Conservation (phyloP, 768 basidiomycete genomes). For the Russula abietina region DNA sequence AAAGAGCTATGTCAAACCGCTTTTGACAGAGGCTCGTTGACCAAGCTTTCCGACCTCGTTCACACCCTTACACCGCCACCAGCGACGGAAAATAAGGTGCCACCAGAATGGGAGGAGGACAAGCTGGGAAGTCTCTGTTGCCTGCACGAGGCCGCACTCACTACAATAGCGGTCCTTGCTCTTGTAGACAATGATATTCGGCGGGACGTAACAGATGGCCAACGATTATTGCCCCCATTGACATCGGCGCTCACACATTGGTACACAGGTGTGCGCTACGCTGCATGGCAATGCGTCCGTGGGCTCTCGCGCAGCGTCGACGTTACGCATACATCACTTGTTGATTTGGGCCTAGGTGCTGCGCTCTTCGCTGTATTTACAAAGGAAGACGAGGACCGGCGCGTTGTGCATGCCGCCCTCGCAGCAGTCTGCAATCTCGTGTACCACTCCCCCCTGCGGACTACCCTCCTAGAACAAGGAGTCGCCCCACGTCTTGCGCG, state of each 20-base stretch:
- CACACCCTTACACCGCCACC: slow-evolving; percentile 46
- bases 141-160: slow-evolving; percentile 73
- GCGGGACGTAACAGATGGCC: slow-evolving; percentile 54
- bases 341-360: slow-evolving; percentile 75
- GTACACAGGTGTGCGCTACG: slow-evolving; percentile 72
- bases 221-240: slow-evolving; percentile 50
- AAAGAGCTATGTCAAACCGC: slow-evolving; percentile 59
- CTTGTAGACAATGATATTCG: slow-evolving; percentile 72
- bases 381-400: slow-evolving; percentile 54
- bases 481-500: slow-evolving; percentile 58
- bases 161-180: slow-evolving; percentile 63
- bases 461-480: slow-evolving; percentile 65
- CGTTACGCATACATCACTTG: slow-evolving; percentile 75
- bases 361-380: slow-evolving; percentile 56
- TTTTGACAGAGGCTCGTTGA: slow-evolving; percentile 61
- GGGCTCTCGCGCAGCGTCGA: slow-evolving; percentile 74
- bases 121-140: slow-evolving; percentile 53
- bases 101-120: slow-evolving; percentile 57
- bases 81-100: slow-evolving; percentile 31
- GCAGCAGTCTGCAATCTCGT: slow-evolving; percentile 81
- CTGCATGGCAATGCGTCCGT: slow-evolving; percentile 80
- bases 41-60: slow-evolving; percentile 46
- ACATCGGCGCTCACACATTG: slow-evolving; percentile 51
- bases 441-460: slow-evolving; percentile 72
- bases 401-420: slow-evolving; percentile 66